Conservation (phyloP, 2,329 filamentous ascomycete genomes). For the Colletotrichum karsti region DNA sequence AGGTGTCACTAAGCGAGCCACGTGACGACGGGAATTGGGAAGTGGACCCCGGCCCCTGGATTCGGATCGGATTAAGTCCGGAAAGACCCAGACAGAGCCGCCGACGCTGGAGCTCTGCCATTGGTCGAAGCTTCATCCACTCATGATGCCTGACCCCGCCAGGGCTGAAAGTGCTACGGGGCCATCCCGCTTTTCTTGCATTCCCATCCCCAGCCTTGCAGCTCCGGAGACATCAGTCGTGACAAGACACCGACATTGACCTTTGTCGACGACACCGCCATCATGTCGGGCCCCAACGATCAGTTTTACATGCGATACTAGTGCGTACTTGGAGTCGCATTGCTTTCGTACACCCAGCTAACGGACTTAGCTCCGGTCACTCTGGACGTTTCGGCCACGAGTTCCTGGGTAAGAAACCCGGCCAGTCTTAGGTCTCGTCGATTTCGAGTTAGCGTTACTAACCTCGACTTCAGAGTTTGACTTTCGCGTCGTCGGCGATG, state of each 20-base stretch:
- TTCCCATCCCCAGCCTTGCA: conserved; percentile 31
- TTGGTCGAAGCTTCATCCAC: conserved; percentile 17
- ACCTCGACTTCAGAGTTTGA: conserved; percentile 79
- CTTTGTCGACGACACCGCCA: conserved; percentile 35
- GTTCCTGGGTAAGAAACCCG: conserved; percentile 77
- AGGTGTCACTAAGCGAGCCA: conserved; percentile 50
- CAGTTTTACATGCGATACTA: conserved; percentile 98
- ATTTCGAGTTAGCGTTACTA: conserved; percentile 2
- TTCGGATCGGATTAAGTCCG: conserved; percentile 27
- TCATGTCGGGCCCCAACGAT: conserved; percentile 76
- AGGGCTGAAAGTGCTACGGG: conserved; percentile 19
- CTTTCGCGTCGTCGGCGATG: conserved; percentile 91
- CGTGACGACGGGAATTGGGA: conserved; percentile 43
- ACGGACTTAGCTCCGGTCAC: conserved; percentile 81
- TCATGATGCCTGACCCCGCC: conserved; percentile 11
- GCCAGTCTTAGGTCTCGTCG: neutral
- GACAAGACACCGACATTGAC: conserved; percentile 25
- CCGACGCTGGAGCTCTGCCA: neutral
- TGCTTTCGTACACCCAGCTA: conserved; percentile 15
- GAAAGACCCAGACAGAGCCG: neutral
- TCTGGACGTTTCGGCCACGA: conserved; percentile 98
- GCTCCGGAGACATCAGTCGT: conserved; percentile 27
- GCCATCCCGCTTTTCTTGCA: conserved; percentile 20
- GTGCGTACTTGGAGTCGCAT: conserved; percentile 65
- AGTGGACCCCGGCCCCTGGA: conserved; percentile 16